phyloP scores from a whole-genome alignment of 768 basidiomycete species.

The Gymnopilus junonius region DNA sequence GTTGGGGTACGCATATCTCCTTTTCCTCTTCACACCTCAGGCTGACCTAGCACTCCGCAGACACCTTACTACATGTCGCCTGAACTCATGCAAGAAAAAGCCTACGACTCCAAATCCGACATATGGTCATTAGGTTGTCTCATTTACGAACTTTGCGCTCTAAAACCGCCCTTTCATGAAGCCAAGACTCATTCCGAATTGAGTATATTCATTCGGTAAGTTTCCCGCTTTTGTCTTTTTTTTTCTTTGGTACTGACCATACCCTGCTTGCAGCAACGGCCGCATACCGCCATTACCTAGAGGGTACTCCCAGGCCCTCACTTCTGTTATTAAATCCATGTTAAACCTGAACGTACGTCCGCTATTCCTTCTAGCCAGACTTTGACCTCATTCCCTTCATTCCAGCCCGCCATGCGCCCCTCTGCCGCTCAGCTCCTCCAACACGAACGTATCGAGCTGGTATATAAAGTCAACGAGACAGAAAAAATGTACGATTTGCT shows the following conservation, averaged over 20 bases:
- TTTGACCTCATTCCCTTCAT: too few species aligned
- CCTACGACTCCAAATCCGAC: slow-evolving; percentile 97
- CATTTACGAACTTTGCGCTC: slow-evolving; percentile 93
- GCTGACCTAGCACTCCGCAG: too few species aligned
- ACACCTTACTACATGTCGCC: slow-evolving; percentile 99
- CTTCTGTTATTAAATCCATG: slow-evolving; percentile 85
- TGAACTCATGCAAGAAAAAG: slow-evolving; percentile 95
- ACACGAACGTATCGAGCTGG: slow-evolving; percentile 75
- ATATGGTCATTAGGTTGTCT: slow-evolving; percentile 99
- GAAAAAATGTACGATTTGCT: slow-evolving; percentile 84
- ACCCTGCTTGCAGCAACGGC: slow-evolving; percentile 58
- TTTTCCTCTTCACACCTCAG: background rate
- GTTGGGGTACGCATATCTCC: slow-evolving; percentile 74
- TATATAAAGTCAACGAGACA: slow-evolving; percentile 75
- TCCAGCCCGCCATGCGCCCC: slow-evolving; percentile 84
- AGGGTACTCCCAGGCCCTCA: slow-evolving; percentile 76
- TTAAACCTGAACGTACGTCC: slow-evolving; percentile 18
- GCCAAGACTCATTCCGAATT: slow-evolving; percentile 89
- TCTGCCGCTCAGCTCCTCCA: slow-evolving; percentile 81
- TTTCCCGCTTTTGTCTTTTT: background rate
- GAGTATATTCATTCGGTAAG: slow-evolving; percentile 75
- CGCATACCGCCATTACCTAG: slow-evolving; percentile 90
- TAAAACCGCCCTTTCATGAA: slow-evolving; percentile 92
- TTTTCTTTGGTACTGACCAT: background rate
- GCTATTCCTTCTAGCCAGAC: background rate